Evolutionary conservation across 768 basidiomycete species (phyloP).

Genomic region (Clitopilus passeckerianus): DNA sequence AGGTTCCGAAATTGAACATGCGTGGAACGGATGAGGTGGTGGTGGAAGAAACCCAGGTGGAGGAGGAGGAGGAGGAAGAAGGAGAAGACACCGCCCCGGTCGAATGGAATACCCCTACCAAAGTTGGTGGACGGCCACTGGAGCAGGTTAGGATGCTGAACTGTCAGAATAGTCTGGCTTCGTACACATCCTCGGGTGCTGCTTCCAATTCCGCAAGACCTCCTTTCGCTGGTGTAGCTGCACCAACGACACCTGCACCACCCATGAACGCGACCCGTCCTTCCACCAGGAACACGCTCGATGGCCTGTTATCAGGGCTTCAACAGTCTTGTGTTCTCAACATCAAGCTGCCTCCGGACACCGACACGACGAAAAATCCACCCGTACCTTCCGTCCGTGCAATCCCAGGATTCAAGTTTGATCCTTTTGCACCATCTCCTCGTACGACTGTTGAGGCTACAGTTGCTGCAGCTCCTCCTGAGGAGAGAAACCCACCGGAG

Average conservation of each 20-base stretch:
- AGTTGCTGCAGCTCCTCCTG: neutral
- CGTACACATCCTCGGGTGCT: neutral
- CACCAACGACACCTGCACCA: too few species aligned
- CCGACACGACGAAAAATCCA: neutral
- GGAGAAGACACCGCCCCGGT: neutral
- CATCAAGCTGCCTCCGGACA: too few species aligned
- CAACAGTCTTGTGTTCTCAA: too few species aligned
- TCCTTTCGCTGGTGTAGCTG: too few species aligned
- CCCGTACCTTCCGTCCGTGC: neutral
- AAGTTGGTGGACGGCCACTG: neutral
- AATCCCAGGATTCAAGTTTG: neutral
- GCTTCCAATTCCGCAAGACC: neutral
- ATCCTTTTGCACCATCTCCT: neutral
- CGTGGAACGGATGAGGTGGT: neutral
- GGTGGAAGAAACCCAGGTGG: neutral
- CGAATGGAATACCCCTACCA: neutral
- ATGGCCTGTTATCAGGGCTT: too few species aligned
- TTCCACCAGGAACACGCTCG: too few species aligned
- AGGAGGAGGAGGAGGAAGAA: neutral
- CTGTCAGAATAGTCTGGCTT: too few species aligned
- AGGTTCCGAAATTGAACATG: neutral
- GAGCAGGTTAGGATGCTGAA: neutral
- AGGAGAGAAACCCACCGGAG: neutral
- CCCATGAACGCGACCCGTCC: too few species aligned
- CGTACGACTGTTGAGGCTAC: neutral